A percentile compares a stretch with the other conserved stretches of the same genome.
These are phyloP conservation scores for Phanerochaete sordida DNA, from an alignment of 768 basidiomycete genomes.

Conservation along the genomic window DNA sequence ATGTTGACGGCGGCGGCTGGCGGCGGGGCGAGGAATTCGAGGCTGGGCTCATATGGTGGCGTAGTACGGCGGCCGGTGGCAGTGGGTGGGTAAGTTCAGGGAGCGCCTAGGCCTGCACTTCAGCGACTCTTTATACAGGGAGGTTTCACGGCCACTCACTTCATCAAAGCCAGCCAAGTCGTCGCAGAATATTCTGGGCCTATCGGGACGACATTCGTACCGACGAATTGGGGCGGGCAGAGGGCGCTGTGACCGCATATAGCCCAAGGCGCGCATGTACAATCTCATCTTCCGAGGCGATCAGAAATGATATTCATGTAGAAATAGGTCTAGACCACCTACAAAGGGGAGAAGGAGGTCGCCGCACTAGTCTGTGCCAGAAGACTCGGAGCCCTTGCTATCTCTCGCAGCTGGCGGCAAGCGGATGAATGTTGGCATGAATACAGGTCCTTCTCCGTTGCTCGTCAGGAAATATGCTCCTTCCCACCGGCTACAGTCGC, in stretches of 20 bases:
- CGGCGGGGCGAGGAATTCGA: neutral
- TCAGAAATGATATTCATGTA: neutral
- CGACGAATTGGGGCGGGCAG: no score
- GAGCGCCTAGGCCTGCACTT: neutral
- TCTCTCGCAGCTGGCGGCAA: neutral
- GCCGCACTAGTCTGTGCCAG: no score
- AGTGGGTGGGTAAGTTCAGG: neutral
- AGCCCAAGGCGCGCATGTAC: no score
- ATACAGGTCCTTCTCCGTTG: conserved; percentile 6
- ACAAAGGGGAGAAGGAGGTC: no score
- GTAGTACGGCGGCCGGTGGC: neutral
- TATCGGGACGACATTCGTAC: neutral
- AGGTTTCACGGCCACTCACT: neutral
- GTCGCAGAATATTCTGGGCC: neutral
- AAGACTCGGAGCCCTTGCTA: neutral
- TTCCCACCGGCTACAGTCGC: conserved; percentile 2
- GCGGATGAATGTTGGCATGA: neutral
- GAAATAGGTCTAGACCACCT: neutral
- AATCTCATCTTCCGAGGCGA: no score
- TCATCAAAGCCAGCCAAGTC: neutral
- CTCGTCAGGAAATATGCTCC: conserved; percentile 5
- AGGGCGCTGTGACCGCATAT: no score
- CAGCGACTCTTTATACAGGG: neutral
- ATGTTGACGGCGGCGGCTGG: neutral
- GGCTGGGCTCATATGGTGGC: neutral